Percentiles rank a stretch among this genome's conserved stretches.
These are phyloP conservation scores for Geotrichum bryndzae DNA, from an alignment of 1,139 yeast genomes.

Conservation along the genomic window DNA sequence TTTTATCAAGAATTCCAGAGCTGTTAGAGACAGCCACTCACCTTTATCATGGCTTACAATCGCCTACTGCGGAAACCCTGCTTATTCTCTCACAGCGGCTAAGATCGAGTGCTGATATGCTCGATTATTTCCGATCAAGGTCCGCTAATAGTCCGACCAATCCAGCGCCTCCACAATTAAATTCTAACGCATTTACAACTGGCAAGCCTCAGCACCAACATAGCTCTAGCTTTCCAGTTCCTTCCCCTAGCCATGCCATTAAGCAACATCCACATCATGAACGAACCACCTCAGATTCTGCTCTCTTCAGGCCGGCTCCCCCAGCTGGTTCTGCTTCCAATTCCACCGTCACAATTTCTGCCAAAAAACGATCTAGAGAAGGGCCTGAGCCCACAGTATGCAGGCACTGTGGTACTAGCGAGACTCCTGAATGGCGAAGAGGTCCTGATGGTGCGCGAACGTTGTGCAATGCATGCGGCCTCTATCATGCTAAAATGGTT, in stretches of 20 bases:
- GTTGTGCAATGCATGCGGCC: slow-evolving; percentile 84
- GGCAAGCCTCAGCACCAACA: neutral
- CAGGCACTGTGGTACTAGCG: slow-evolving; percentile 68
- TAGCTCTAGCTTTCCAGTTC: neutral
- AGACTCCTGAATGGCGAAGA: slow-evolving; percentile 88
- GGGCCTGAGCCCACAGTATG: slow-evolving; percentile 36
- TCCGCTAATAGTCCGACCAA: neutral
- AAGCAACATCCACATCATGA: neutral
- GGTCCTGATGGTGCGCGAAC: slow-evolving; percentile 86
- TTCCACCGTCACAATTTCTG: neutral
- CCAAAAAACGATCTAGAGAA: slow-evolving; percentile 12
- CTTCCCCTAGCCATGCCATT: neutral
- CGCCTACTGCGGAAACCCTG: slow-evolving; percentile 10
- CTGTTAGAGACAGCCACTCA: slow-evolving; percentile 13
- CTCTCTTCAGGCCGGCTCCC: neutral
- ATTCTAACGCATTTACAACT: neutral
- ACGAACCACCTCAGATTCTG: slow-evolving; percentile 1
- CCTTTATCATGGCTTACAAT: slow-evolving; percentile 8
- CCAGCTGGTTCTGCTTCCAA: neutral
- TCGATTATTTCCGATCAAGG: slow-evolving; percentile 10
- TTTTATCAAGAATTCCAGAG: slow-evolving; percentile 8
- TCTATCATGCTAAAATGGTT: slow-evolving; percentile 64
- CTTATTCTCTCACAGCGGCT: slow-evolving; percentile 11
- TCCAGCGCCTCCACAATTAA: neutral
- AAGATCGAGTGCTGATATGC: slow-evolving; percentile 13